Percentiles rank a stretch among this genome's conserved stretches.
These are phyloP conservation scores for Saksenaea vasiformis DNA, from an alignment of 371 early-diverging fungal species.

Conservation along the genomic window DNA sequence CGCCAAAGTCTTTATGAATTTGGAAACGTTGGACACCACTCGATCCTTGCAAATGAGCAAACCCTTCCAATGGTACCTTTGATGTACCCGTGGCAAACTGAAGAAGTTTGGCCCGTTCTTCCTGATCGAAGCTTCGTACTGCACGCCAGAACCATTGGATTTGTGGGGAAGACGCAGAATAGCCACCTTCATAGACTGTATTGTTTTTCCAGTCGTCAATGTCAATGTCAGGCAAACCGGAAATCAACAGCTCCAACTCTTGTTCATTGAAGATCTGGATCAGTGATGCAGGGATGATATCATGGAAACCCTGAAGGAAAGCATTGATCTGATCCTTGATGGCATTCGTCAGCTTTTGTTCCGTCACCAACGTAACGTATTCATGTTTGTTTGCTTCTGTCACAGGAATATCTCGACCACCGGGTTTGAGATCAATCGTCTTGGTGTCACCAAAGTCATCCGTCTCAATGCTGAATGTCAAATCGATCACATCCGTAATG, in stretches of 20 bases:
- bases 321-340: conserved; percentile 94
- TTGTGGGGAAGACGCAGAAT: conserved; percentile 82
- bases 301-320: conserved; percentile 96
- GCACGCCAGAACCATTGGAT: conserved; percentile 99
- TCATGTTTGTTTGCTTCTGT: conserved; percentile 97
- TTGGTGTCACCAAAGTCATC: conserved; percentile 92
- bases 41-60: conserved; percentile 92
- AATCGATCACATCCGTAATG: conserved; percentile 93
- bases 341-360: conserved; percentile 85
- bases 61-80: conserved; percentile 98
- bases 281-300: conserved; percentile 88
- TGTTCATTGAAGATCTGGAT: conserved; percentile 98
- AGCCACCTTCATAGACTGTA: conserved; percentile 94
- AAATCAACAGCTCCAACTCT: conserved; percentile 97
- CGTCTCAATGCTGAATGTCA: conserved; percentile 93
- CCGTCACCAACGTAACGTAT: conserved; percentile 91
- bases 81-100: conserved; percentile 99
- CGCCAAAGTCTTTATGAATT: conserved; percentile 96
- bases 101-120: conserved; percentile 96
- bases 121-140: conserved; percentile 96
- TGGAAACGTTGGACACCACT: conserved; percentile 97
- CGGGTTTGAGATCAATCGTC: conserved; percentile 85
- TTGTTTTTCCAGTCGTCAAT: conserved; percentile 99
- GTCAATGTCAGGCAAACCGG: conserved; percentile 98
- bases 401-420: conserved; percentile 91